These are phyloP conservation scores for Somion occarium DNA, from an alignment of 1,284 basidiomycete species.

Conservation along the genomic window DNA sequence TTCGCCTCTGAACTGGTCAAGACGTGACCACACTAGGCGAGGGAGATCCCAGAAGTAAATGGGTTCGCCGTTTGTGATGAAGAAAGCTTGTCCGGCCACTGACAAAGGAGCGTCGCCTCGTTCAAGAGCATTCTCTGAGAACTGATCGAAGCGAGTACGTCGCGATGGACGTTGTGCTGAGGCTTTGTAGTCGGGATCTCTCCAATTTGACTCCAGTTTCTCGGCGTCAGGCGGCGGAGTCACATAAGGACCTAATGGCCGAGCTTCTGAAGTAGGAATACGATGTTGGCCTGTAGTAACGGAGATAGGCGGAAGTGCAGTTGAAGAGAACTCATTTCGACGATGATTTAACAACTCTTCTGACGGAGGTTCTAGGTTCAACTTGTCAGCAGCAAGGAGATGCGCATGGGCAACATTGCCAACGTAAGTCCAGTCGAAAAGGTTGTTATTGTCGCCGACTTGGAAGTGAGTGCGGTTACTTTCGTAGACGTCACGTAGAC, in stretches of 20 bases:
- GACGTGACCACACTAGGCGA: conserved; percentile 78
- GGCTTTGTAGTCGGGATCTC: conserved; percentile 41
- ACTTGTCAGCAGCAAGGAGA: conserved; percentile 87
- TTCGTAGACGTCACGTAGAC: conserved; percentile 79
- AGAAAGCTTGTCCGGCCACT: conserved; percentile 93
- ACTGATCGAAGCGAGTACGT: conserved; percentile 73
- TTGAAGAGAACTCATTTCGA: conserved; percentile 32
- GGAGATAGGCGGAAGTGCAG: conserved; percentile 59
- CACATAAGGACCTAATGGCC: conserved; percentile 78
- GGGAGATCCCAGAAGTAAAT: conserved; percentile 96
- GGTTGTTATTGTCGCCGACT: conserved; percentile 89
- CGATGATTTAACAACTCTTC: conserved; percentile 34
- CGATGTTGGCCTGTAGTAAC: conserved; percentile 57
- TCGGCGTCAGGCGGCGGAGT: conserved; percentile 55
- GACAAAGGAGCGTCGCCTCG: conserved; percentile 50
- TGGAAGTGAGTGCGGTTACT: conserved; percentile 88
- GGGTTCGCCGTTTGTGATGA: conserved; percentile 97
- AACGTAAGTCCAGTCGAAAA: conserved; percentile 98
- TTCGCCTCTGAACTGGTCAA: conserved; percentile 46
- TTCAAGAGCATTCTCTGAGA: conserved; percentile 48
- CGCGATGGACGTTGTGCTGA: conserved; percentile 53
- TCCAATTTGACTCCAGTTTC: conserved; percentile 57
- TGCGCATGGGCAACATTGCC: conserved; percentile 96
- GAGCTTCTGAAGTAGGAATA: conserved; percentile 73
- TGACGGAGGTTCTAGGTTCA: conserved; percentile 43